Conservation (phyloP, 2,329 filamentous ascomycete genomes). For the Cladosporium sp. region DNA sequence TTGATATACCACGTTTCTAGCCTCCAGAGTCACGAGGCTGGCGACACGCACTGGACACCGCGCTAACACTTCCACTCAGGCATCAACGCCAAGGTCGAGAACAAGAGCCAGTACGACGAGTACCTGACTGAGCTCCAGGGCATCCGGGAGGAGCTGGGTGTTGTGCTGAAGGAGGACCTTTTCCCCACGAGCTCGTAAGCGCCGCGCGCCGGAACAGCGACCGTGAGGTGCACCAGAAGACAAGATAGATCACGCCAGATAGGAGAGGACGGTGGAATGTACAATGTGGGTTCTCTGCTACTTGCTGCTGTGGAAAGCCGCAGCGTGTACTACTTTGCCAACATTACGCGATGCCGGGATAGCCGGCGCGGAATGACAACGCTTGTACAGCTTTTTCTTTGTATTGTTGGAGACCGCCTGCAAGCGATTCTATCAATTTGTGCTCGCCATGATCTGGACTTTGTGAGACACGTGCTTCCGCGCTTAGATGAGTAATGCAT, state of each 20-base stretch:
- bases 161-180: conserved; percentile 85
- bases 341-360: neutral
- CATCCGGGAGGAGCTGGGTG: conserved; percentile 86
- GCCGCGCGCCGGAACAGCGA: neutral
- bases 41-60: neutral
- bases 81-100: conserved; percentile 99
- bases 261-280: conserved; percentile 2
- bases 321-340: conserved; percentile 8
- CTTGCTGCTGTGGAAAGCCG: neutral
- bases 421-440: no score
- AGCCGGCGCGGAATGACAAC: conserved; percentile 8
- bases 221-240: conserved; percentile 2
- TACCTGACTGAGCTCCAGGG: conserved; percentile 91
- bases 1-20: neutral
- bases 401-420: neutral
- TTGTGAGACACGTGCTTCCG: no score
- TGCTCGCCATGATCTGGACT: no score
- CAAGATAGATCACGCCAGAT: conserved; percentile 11
- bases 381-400: conserved; percentile 12
- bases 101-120: conserved; percentile 93
- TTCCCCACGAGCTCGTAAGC: conserved; percentile 51
- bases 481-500: conserved; percentile 3
- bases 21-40: neutral
- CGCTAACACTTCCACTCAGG: conserved; percentile 46
- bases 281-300: conserved; percentile 7